These are phyloP conservation scores for Mycena galopus DNA, from an alignment of 768 basidiomycete genomes.

Conservation along the genomic window DNA sequence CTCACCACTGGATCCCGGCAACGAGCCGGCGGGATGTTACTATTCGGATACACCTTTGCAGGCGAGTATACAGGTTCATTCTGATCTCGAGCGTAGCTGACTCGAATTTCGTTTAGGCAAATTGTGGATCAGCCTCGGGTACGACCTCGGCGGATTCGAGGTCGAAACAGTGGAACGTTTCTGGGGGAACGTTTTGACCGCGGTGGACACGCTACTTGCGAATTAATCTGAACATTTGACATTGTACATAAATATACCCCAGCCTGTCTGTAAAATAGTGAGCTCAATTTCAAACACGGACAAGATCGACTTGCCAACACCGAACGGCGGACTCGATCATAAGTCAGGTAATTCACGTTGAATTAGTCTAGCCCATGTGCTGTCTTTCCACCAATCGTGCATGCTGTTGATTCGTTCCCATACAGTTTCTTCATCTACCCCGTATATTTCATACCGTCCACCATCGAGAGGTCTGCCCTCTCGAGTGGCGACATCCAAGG, in stretches of 20 bases:
- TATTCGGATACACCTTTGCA: conserved; percentile 86
- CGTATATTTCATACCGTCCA: conserved; percentile 89
- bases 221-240: background rate
- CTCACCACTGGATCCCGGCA: conserved; percentile 90
- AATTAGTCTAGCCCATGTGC: conserved; percentile 87
- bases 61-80: conserved; percentile 46
- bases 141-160: conserved; percentile 85
- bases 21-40: conserved; percentile 78
- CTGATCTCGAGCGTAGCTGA: background rate
- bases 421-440: conserved; percentile 85
- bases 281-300: background rate
- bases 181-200: conserved; percentile 71
- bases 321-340: conserved; percentile 46
- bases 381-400: conserved; percentile 95
- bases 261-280: background rate
- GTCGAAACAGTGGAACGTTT: conserved; percentile 70
- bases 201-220: conserved; percentile 70
- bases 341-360: conserved; percentile 89
- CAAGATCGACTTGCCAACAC: background rate
- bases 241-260: background rate
- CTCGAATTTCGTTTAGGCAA: conserved; percentile 45
- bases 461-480: conserved; percentile 73
- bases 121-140: conserved; percentile 85
- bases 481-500: conserved; percentile 84
- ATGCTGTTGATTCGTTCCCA: conserved; percentile 87